Evolutionary conservation across 257 asterid genomes (phyloP).

Genomic region (Jaltomata sinuosa): DNA sequence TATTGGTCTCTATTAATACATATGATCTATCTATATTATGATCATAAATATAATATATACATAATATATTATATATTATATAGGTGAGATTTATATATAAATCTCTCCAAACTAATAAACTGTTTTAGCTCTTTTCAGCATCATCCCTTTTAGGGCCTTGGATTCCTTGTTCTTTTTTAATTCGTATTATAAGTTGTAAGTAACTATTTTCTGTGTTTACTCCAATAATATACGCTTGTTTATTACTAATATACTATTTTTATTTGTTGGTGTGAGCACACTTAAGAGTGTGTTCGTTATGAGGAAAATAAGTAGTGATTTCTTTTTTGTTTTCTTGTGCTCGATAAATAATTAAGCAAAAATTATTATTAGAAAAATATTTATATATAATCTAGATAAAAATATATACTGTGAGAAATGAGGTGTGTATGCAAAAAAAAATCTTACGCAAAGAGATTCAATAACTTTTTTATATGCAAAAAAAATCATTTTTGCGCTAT

Average conservation of each 20-base stretch:
- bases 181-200: background rate
- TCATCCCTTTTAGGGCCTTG: background rate
- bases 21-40: background rate
- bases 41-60: background rate
- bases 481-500: too few relatives aligned
- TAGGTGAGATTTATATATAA: background rate
- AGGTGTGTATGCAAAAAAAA: too few relatives aligned
- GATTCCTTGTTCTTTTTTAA: background rate
- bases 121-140: background rate
- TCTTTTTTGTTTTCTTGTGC: too few relatives aligned
- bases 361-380: too few relatives aligned
- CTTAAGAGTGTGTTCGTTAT: background rate
- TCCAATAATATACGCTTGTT: background rate
- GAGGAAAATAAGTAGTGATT: too few relatives aligned
- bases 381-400: too few relatives aligned
- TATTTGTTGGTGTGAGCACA: background rate
- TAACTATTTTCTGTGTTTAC: background rate
- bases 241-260: background rate
- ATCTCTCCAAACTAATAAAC: background rate
- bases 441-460: too few relatives aligned
- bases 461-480: too few relatives aligned
- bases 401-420: too few relatives aligned
- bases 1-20: slow-evolving; percentile 29
- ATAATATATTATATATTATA: background rate
- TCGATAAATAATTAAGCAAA: too few relatives aligned